These are phyloP conservation scores for Amanita molliuscula DNA, from an alignment of 768 basidiomycete species.

Conservation along the genomic window DNA sequence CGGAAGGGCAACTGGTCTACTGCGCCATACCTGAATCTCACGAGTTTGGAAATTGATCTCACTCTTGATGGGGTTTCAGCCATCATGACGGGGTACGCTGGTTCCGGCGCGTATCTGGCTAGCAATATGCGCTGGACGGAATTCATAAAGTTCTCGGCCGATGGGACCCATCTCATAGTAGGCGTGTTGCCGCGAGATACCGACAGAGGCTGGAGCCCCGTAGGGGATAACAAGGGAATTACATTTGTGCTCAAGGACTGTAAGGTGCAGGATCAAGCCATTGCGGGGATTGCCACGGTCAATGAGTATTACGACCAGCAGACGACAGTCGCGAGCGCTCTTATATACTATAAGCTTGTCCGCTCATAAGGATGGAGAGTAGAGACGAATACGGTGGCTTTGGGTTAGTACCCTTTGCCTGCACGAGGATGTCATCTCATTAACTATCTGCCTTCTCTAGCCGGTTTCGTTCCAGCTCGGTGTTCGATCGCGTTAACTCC, in stretches of 20 bases:
- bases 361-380: neutral
- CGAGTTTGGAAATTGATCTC: neutral
- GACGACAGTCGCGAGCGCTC: neutral
- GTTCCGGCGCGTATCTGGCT: neutral
- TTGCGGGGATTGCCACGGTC: neutral
- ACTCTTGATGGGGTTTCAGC: neutral
- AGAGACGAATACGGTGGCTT: neutral
- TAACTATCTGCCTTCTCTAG: neutral
- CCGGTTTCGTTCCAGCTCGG: neutral
- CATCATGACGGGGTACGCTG: neutral
- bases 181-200: neutral
- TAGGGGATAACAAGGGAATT: neutral
- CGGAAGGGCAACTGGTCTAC: neutral
- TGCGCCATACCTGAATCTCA: neutral
- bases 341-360: neutral
- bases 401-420: neutral
- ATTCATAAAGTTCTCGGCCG: neutral
- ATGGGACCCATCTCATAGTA: neutral
- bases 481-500: neutral
- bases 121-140: neutral
- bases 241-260: neutral
- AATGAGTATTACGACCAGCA: neutral
- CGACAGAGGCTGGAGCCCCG: neutral
- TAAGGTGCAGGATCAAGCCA: neutral
- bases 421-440: neutral